Conservation (phyloP, 176 grass and related monocot species). For the Bonia amplexicaulis region DNA sequence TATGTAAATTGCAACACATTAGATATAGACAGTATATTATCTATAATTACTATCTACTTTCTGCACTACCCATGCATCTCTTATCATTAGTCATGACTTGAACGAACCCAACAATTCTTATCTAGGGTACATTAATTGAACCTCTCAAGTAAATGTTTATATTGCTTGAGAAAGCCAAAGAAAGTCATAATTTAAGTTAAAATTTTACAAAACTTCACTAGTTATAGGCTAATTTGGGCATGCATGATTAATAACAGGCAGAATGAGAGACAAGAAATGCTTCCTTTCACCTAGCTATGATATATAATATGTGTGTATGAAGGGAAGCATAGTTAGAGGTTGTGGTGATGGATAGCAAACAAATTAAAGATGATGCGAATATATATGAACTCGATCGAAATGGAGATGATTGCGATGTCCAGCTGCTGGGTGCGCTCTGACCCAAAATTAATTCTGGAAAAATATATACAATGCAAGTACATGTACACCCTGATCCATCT, state of each 20-base stretch:
- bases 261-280: background rate
- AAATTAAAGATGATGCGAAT: constrained; percentile 26
- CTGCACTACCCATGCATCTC: background rate
- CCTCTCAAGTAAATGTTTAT: background rate
- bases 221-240: background rate
- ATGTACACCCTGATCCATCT: background rate
- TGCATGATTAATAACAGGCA: background rate
- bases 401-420: constrained; percentile 27
- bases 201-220: background rate
- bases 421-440: constrained; percentile 25
- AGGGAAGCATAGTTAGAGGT: background rate
- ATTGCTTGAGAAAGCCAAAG: background rate
- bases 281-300: background rate
- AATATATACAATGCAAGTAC: constrained; percentile 20
- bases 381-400: constrained; percentile 12
- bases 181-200: background rate
- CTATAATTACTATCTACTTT: constrained; percentile 19
- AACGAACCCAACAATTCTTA: background rate
- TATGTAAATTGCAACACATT: background rate
- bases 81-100: background rate
- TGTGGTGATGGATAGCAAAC: background rate
- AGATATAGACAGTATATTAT: background rate
- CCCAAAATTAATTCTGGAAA: constrained; percentile 26
- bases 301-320: background rate
- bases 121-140: background rate